phyloP scores from a whole-genome alignment of 208 protist genomes.

The Trypanosoma mega region DNA sequence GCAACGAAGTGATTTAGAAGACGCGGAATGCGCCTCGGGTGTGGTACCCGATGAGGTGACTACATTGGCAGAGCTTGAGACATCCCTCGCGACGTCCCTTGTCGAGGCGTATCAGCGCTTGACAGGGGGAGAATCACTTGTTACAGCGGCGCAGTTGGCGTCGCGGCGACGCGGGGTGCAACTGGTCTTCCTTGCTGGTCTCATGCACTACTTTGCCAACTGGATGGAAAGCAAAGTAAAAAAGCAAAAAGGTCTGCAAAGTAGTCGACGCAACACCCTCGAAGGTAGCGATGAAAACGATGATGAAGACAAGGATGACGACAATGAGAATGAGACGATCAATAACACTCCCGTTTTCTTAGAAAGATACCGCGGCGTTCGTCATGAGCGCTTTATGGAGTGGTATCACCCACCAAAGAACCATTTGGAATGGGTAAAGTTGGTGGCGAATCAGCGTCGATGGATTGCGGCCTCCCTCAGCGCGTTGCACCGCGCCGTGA shows the following conservation, averaged over 20 bases:
- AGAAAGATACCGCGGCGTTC: constrained; percentile 6
- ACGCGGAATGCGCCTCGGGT: background rate
- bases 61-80: constrained; percentile 10
- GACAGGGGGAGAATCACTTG: constrained; percentile 44
- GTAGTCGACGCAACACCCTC: background rate
- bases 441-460: constrained; percentile 50
- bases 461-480: constrained; percentile 78
- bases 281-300: constrained; percentile 5
- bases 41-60: background rate
- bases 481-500: constrained; percentile 60
- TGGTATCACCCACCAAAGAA: constrained; percentile 63
- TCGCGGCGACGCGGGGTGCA: constrained; percentile 41
- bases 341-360: background rate
- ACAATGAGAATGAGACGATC: background rate
- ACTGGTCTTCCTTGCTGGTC: constrained; percentile 61
- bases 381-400: constrained; percentile 40
- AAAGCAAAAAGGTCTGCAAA: constrained; percentile 15
- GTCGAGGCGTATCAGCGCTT: constrained; percentile 67
- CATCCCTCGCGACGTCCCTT: constrained; percentile 38
- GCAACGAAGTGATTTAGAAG: constrained; percentile 15
- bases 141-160: constrained; percentile 54
- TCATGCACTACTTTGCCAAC: constrained; percentile 74
- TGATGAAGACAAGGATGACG: constrained; percentile 3
- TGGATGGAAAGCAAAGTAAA: constrained; percentile 54
- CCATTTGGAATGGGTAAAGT: constrained; percentile 46